Base-by-base conservation (phyloP, 805 yeast species). In the Starmera amethionina region DNA sequence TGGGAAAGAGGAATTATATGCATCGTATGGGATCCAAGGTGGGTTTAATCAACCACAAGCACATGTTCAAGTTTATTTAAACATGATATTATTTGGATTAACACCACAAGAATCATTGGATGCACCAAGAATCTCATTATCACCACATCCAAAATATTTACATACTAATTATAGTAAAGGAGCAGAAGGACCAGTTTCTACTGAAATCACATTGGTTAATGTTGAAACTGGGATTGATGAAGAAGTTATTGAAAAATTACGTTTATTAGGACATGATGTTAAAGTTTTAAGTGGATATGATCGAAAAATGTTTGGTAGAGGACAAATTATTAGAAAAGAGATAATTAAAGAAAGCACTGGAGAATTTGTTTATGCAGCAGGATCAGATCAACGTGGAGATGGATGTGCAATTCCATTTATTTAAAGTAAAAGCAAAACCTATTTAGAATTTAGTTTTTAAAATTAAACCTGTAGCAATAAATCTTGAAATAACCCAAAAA, bases 31-130 rank as follows among this genome's bases (percentile, higher is more conserved):
- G 38, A 83, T 81, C 45, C 83, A 82, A 87, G 95, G 95, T 14
- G 94, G 90, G 0, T 84, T 77, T 62, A 82, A 79, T 65, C 95
- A 85, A 57, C 94, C 94, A 3, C 86, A 82, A 50, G 89, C 89
- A 2, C 94, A 84, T 49, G 77, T 84, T 7, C 90, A 82, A 56
- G 89, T 82, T 31, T 79, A 74, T 32, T 59, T 83, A 45, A 84
- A 85, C 55, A 56, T 84, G 68, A 50, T 70, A 2, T 52, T 77
- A 11, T 84, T 79, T 55, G 78, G 77, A 0, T 58, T 78, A 50
- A 71, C 74, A 40, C 85, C 90, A 3, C 94, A 85, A 58, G 74
- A 77, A 49, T 78, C 88, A 5, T 58, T 83, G 31, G 93, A 84
- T 54, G 76, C 82, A 11, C 93, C 94, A 4, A 67, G 95, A 46